These are phyloP conservation scores for Postia placenta DNA, from an alignment of 768 basidiomycete species.

Conservation along the genomic window DNA sequence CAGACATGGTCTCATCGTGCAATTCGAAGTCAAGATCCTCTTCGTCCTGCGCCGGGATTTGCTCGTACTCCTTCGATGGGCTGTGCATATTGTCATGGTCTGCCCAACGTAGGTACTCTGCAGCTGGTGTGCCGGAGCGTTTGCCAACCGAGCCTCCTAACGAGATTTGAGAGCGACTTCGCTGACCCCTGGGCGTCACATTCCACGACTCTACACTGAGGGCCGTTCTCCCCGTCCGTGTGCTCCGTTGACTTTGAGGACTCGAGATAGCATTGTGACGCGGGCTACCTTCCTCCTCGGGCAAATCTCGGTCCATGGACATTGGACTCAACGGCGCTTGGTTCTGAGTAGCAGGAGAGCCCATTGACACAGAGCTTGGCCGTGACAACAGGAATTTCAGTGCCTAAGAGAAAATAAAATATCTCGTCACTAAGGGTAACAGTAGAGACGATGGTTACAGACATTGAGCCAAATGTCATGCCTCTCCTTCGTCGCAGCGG, in stretches of 20 bases:
- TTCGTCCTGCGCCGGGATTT: slow-evolving; percentile 36
- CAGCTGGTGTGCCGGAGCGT: slow-evolving; percentile 85
- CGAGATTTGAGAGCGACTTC: slow-evolving; percentile 77
- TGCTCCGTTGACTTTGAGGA: slow-evolving; percentile 71
- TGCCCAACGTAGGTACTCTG: slow-evolving; percentile 83
- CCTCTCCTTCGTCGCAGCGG: slow-evolving; percentile 90
- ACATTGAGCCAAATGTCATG: slow-evolving; percentile 98
- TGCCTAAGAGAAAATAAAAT: slow-evolving; percentile 53
- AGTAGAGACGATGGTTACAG: no score
- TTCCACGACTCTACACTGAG: slow-evolving; percentile 58
- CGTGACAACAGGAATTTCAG: slow-evolving; percentile 85
- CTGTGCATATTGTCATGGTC: slow-evolving; percentile 73
- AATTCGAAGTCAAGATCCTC: slow-evolving; percentile 81
- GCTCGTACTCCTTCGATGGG: slow-evolving; percentile 52
- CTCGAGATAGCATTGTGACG: slow-evolving; percentile 45
- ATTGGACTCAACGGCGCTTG: slow-evolving; percentile 22
- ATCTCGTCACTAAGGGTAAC: slow-evolving; percentile 10
- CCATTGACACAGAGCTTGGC: slow-evolving; percentile 35
- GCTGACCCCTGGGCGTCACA: slow-evolving; percentile 69
- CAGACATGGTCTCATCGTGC: slow-evolving; percentile 64
- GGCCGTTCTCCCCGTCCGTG: slow-evolving; percentile 44
- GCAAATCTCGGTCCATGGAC: slow-evolving; percentile 24
- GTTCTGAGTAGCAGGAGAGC: slow-evolving; percentile 16
- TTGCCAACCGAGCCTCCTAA: slow-evolving; percentile 71
- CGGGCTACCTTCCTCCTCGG: slow-evolving; percentile 46